These are phyloP conservation scores for Pestalotiopsis sp. DNA, from an alignment of 2,329 filamentous ascomycete species.

Conservation along the genomic window DNA sequence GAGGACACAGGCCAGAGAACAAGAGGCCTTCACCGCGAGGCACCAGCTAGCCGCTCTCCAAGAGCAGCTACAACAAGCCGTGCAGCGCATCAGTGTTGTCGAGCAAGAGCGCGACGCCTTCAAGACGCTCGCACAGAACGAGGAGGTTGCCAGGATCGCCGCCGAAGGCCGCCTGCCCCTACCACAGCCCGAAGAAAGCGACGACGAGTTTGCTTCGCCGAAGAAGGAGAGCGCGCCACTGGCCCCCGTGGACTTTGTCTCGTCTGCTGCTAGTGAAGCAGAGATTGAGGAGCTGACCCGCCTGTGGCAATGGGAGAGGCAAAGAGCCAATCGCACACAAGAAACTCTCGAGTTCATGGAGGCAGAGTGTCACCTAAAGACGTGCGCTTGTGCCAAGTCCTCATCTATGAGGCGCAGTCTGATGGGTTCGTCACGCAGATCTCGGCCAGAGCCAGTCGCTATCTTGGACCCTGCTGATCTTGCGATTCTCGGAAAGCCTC, in stretches of 20 bases:
- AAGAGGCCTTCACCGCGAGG: slow-evolving; percentile 70
- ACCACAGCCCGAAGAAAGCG: slow-evolving; percentile 51
- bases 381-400: slow-evolving; percentile 61
- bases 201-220: slow-evolving; percentile 67
- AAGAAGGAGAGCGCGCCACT: slow-evolving; percentile 54
- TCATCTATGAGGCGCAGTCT: slow-evolving; percentile 32
- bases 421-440: slow-evolving; percentile 34
- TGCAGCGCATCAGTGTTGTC: slow-evolving; percentile 64
- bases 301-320: slow-evolving; percentile 59
- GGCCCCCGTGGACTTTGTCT: slow-evolving; percentile 52
- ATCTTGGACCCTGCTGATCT: slow-evolving; percentile 46
- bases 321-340: slow-evolving; percentile 68
- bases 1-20: slow-evolving; percentile 62
- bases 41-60: slow-evolving; percentile 67
- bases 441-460: slow-evolving; percentile 35
- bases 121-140: slow-evolving; percentile 72
- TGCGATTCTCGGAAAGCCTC: slow-evolving; percentile 43
- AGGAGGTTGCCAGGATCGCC: slow-evolving; percentile 73
- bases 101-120: slow-evolving; percentile 77
- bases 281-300: slow-evolving; percentile 60
- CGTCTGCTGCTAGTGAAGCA: slow-evolving; percentile 58
- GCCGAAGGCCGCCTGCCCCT: slow-evolving; percentile 72
- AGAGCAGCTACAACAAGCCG: slow-evolving; percentile 67
- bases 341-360: slow-evolving; percentile 78
- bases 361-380: slow-evolving; percentile 71